These are phyloP conservation scores for Ophiostoma novo-ulmi DNA, from an alignment of 2,329 filamentous ascomycete species.

Conservation along the genomic window DNA sequence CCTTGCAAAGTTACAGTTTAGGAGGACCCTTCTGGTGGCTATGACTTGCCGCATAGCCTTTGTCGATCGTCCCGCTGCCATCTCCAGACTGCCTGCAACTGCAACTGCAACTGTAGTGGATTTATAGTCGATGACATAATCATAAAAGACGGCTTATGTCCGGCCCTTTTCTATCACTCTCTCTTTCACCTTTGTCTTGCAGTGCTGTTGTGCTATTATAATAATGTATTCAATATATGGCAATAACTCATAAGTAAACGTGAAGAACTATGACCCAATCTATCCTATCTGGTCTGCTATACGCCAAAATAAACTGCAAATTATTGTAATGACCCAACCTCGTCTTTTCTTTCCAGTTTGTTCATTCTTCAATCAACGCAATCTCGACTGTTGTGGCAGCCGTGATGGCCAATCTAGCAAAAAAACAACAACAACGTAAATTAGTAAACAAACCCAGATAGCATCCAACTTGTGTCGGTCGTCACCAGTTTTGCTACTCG, in stretches of 20 bases:
- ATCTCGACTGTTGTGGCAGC: background rate
- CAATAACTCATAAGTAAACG: background rate
- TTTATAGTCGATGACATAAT: background rate
- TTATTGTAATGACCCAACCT: background rate
- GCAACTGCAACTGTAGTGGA: background rate
- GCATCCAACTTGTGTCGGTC: background rate
- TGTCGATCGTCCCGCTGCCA: conserved; percentile 8
- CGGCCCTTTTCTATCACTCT: background rate
- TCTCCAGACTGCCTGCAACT: background rate
- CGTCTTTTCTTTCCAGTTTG: background rate
- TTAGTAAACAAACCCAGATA: background rate
- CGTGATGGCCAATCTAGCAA: background rate
- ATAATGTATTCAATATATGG: background rate
- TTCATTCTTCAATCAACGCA: background rate
- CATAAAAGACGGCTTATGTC: background rate
- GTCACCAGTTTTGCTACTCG: conserved; percentile 31
- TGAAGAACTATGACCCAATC: conserved; percentile 12
- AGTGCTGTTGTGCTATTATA: background rate
- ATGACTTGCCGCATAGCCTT: conserved; percentile 9
- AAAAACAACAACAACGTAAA: background rate
- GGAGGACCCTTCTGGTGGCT: background rate
- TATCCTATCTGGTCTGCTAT: conserved; percentile 19
- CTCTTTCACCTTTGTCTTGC: background rate
- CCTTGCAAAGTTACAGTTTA: background rate
- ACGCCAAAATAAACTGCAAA: conserved; percentile 13